Evolutionary conservation across 805 yeast genomes (phyloP), one percentile per base, ranked within the genome.

Genomic region (Spathaspora sp.): DNA sequence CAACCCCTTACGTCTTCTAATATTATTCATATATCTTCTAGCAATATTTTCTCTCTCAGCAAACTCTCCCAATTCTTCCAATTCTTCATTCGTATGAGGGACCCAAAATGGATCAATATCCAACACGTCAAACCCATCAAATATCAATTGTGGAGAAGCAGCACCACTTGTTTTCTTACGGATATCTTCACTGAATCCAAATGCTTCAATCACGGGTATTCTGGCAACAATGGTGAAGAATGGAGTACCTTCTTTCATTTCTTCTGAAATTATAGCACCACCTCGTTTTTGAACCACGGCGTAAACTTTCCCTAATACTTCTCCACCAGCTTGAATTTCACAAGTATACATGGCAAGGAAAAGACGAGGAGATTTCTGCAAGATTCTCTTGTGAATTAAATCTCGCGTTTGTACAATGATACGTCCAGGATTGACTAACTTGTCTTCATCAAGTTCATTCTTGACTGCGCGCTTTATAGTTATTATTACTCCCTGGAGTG

Each of bases 41-140:
- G 97, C 98, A 56, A 92, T 75, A 62, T 94, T 94, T 61, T 90
- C 98, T 60, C 88, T 80, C 59, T 94, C 99, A 1, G 97, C 96
- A 57, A 81, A 80, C 56, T 89, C 97, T 26, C 99, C 99, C 44
- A 89, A 73, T 52, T 90, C 96, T 65, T 94, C 98, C 45, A 94
- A 69, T 66, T 94, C 99, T 66, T 91, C 97, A 60, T 89, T 97
- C 0, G 99, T 94, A 2, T 94, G 89, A 12, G 99, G 99, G 14
- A 94, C 96, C 99, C 99, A 94, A 76, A 88, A 94, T 44, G 99
- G 99, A 74, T 94, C 98, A 57, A 87, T 81, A 57, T 91, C 96
- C 48, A 93, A 81, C 56, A 85, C 73, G 61, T 91, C 94, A 65
- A 81, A 94, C 0, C 98, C 98, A 28, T 87, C 80, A 62, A 93